phyloP scores from a whole-genome alignment of 2,329 filamentous ascomycete species.

The Penicillium glabrum region DNA sequence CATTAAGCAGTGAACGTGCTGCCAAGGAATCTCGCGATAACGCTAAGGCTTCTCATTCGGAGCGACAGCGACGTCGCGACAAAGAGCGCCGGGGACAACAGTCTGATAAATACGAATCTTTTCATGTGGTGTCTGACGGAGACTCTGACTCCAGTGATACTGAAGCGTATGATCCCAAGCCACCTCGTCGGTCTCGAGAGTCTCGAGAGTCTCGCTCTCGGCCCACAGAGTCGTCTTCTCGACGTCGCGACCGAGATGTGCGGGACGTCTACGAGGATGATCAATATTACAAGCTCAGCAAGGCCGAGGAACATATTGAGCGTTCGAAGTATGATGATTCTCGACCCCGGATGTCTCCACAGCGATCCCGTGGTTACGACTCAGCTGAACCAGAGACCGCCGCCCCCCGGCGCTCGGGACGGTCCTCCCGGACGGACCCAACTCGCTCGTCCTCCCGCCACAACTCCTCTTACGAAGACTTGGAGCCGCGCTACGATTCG shows the following conservation, averaged over 20 bases:
- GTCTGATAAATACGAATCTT: conserved; percentile 20
- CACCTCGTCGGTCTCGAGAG: conserved; percentile 21
- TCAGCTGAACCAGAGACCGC: conserved; percentile 30
- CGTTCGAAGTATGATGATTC: conserved; percentile 30
- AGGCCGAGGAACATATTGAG: conserved; percentile 41
- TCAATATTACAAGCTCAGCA: conserved; percentile 32
- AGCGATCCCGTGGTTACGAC: conserved; percentile 29
- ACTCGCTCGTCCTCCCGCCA: conserved; percentile 31
- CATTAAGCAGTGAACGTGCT: conserved; percentile 25
- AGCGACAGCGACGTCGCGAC: conserved; percentile 39
- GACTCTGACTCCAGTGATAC: conserved; percentile 27
- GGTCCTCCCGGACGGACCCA: conserved; percentile 30
- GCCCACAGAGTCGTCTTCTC: conserved; percentile 21
- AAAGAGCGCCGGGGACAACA: conserved; percentile 32
- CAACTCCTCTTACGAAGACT: conserved; percentile 29
- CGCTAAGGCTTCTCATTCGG: conserved; percentile 31
- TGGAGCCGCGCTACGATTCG: conserved; percentile 25
- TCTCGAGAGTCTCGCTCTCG: conserved; percentile 20
- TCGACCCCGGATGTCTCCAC: conserved; percentile 32
- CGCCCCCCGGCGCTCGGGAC: conserved; percentile 28
- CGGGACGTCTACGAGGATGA: conserved; percentile 25
- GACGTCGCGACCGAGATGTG: conserved; percentile 17
- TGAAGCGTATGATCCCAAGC: conserved; percentile 23
- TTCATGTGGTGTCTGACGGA: conserved; percentile 25
- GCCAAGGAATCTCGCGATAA: conserved; percentile 31